Conservation (phyloP, 148 eudicot genomes). For the Mesembryanthemum crystallinum region DNA sequence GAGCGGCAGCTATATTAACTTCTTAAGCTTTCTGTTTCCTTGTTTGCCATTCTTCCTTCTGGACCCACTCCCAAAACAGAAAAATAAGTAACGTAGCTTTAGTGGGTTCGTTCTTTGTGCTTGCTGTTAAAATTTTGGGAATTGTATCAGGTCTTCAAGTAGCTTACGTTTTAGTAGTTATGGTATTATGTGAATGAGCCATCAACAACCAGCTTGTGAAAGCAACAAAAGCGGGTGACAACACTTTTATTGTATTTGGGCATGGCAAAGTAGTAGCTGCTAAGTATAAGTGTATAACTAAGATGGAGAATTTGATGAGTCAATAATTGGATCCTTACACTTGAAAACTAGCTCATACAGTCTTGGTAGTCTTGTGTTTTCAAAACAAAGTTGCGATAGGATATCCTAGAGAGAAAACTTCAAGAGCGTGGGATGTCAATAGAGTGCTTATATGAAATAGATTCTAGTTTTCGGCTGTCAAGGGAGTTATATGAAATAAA, state of each 20-base stretch:
- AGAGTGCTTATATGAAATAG: not conserved
- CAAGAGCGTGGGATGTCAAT: not conserved
- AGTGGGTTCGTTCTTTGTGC: not conserved
- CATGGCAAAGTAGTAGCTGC: not conserved
- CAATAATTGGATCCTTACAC: not conserved
- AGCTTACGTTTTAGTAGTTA: not conserved
- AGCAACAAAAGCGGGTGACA: not conserved
- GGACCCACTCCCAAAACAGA: not conserved
- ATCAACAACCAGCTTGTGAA: not conserved
- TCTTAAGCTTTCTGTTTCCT: not conserved
- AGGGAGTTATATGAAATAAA: not conserved
- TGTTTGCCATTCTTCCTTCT: not conserved
- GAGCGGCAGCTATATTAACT: not conserved
- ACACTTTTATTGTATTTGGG: not conserved
- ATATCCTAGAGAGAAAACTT: not conserved
- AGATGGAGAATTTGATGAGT: not conserved
- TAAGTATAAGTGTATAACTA: no score
- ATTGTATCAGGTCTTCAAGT: not conserved
- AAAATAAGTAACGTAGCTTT: not conserved
- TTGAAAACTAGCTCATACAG: not conserved
- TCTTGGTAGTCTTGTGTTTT: not conserved
- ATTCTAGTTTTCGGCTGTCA: not conserved
- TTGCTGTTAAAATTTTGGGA: not conserved
- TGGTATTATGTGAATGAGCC: not conserved
- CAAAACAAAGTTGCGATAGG: no score